phyloP scores from a whole-genome alignment of 139 green algal genomes.

The Coelastrella sp. region DNA sequence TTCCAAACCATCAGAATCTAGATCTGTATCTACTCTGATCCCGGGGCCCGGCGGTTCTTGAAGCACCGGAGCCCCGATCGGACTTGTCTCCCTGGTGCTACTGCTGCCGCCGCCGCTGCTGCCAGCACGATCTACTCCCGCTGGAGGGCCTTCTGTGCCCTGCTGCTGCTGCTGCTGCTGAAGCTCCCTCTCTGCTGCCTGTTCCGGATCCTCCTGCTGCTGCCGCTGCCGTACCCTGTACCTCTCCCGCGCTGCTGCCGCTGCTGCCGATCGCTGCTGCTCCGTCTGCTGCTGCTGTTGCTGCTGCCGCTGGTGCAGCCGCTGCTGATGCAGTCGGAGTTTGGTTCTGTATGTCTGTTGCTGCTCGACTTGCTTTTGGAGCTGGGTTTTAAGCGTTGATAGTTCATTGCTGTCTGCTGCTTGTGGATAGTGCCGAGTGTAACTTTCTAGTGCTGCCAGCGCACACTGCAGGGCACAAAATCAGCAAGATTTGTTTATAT shows the following conservation, averaged over 20 bases:
- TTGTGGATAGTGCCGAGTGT: slow-evolving; percentile 47
- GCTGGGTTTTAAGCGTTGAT: slow-evolving; percentile 33
- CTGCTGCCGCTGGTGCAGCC: slow-evolving; percentile 8
- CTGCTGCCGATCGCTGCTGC: not conserved
- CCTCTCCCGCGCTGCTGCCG: slow-evolving; percentile 22
- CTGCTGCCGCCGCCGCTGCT: not conserved
- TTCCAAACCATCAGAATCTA: slow-evolving; percentile 30
- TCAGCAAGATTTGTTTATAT: too few relatives aligned
- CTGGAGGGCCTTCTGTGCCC: not conserved
- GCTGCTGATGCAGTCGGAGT: slow-evolving; percentile 9
- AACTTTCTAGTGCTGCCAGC: slow-evolving; percentile 47
- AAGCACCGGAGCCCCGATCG: not conserved
- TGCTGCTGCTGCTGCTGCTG: slow-evolving; percentile 32
- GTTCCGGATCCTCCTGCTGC: not conserved
- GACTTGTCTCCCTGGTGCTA: not conserved
- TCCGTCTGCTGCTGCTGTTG: not conserved
- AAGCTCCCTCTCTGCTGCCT: not conserved
- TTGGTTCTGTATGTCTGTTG: slow-evolving; percentile 15
- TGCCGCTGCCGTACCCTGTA: slow-evolving; percentile 8
- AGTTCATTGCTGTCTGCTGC: slow-evolving; percentile 43
- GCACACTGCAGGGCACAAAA: slow-evolving; percentile 52
- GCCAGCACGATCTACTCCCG: not conserved
- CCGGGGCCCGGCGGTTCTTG: not conserved
- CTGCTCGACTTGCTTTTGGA: slow-evolving; percentile 45
- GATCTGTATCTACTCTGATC: slow-evolving; percentile 26